Conservation (phyloP, 441 rosid species). For the Gossypium lobatum region DNA sequence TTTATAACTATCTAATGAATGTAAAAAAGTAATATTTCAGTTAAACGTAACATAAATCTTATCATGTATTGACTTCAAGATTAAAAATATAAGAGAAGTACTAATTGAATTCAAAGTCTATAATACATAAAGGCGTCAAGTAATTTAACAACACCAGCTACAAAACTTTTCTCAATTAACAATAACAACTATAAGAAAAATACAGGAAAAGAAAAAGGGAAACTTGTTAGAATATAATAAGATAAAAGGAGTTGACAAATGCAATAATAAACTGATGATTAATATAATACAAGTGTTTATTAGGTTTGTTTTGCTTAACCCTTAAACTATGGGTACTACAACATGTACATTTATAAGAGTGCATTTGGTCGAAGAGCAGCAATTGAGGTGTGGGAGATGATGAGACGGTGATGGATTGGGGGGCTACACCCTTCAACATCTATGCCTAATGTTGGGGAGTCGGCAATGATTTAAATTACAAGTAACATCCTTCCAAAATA, state of each 20-base stretch:
- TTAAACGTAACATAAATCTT: no score
- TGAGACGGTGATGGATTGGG: background rate
- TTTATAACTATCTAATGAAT: no score
- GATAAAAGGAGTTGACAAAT: conserved; percentile 16
- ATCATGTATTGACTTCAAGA: no score
- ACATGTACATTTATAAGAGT: conserved; percentile 8
- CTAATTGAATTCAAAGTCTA: no score
- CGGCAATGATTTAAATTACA: conserved; percentile 30
- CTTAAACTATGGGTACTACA: conserved; percentile 31
- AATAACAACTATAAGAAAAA: background rate
- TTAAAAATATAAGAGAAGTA: no score
- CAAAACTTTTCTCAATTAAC: background rate
- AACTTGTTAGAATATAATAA: background rate
- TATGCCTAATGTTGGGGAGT: conserved; percentile 9
- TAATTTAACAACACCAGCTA: no score
- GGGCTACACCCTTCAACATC: background rate
- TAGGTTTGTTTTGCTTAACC: conserved; percentile 20
- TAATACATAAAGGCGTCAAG: no score
- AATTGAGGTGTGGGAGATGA: background rate
- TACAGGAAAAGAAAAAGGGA: background rate
- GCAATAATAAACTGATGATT: background rate
- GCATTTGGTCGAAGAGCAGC: background rate
- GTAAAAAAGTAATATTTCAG: no score
- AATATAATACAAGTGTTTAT: background rate
- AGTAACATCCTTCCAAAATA: conserved; percentile 12